These are phyloP conservation scores for Dothidotthia symphoricarpi DNA, from an alignment of 2,329 filamentous ascomycete genomes.

Conservation along the genomic window DNA sequence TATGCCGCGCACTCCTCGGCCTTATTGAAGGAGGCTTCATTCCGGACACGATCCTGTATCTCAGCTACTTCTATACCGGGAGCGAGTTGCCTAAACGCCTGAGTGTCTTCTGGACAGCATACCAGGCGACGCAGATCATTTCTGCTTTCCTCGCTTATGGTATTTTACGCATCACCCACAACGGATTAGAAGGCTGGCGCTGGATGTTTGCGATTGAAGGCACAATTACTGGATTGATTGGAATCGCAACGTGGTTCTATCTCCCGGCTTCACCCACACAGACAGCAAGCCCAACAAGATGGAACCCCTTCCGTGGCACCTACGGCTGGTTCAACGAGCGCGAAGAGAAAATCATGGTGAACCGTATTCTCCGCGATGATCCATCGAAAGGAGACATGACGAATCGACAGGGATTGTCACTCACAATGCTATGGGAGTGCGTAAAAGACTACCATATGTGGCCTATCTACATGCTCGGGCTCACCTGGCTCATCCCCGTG, in stretches of 20 bases:
- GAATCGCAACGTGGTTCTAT: conserved; percentile 39
- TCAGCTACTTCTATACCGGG: conserved; percentile 74
- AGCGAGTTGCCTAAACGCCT: conserved; percentile 67
- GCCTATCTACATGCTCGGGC: conserved; percentile 41
- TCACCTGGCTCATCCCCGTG: conserved; percentile 38
- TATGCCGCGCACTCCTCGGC: conserved; percentile 46
- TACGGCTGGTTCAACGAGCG: conserved; percentile 65
- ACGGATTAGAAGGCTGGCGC: conserved; percentile 56
- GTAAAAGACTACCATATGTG: conserved; percentile 58
- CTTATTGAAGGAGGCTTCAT: conserved; percentile 56
- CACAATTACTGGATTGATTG: conserved; percentile 39
- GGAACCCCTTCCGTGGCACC: conserved; percentile 55
- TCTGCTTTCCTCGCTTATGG: conserved; percentile 58
- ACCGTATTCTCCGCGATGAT: conserved; percentile 58
- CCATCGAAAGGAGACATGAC: conserved; percentile 62
- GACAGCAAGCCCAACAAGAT: conserved; percentile 52
- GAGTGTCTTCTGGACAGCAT: conserved; percentile 69
- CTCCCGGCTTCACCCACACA: conserved; percentile 58
- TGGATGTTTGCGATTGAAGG: conserved; percentile 54
- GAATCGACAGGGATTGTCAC: conserved; percentile 55
- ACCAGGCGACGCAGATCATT: conserved; percentile 56
- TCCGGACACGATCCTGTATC: conserved; percentile 63
- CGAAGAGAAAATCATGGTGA: conserved; percentile 68
- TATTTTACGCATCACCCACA: conserved; percentile 52
- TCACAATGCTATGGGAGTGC: conserved; percentile 50